These are phyloP conservation scores for Herpetomonas samuelpessoai DNA, from an alignment of 208 protist species.

Conservation along the genomic window DNA sequence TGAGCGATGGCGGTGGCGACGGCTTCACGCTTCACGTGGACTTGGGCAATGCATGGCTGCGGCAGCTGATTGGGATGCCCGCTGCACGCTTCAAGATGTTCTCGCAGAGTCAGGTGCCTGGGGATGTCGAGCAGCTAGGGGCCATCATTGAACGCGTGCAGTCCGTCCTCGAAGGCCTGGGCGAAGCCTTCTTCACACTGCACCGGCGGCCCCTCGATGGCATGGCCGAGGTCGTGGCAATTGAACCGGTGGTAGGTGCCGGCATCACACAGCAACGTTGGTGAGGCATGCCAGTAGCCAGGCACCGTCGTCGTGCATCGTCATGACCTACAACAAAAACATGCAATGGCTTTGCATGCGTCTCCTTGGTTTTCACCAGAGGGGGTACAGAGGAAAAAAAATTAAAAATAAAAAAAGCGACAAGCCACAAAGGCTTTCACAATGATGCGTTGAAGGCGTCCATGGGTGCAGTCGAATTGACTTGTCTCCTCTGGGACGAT, in stretches of 20 bases:
- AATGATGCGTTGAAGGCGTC: too few species aligned
- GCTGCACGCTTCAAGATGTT: slow-evolving; percentile 36
- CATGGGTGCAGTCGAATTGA: too few species aligned
- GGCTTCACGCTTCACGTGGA: slow-evolving; percentile 29
- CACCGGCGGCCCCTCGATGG: slow-evolving; percentile 29
- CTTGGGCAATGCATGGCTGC: slow-evolving; percentile 65
- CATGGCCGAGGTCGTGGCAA: slow-evolving; percentile 43
- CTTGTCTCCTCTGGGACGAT: too few species aligned
- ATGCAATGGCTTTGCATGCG: too few species aligned
- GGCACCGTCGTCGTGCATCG: too few species aligned
- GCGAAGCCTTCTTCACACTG: slow-evolving; percentile 35
- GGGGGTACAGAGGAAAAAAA: too few species aligned
- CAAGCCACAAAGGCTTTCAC: too few species aligned
- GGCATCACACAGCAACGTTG: neutral
- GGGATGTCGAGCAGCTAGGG: slow-evolving; percentile 32
- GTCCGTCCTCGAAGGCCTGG: slow-evolving; percentile 44
- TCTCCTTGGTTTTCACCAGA: too few species aligned
- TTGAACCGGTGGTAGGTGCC: slow-evolving; percentile 5
- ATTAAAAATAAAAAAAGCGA: too few species aligned
- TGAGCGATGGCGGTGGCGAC: slow-evolving; percentile 1
- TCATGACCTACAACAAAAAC: too few species aligned
- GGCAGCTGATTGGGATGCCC: slow-evolving; percentile 50
- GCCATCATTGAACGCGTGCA: slow-evolving; percentile 40
- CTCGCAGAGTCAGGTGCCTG: slow-evolving; percentile 20
- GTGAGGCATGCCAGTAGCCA: too few species aligned